phyloP scores from a whole-genome alignment of 140 eudicot species.

The Ambrosia hybrid region DNA sequence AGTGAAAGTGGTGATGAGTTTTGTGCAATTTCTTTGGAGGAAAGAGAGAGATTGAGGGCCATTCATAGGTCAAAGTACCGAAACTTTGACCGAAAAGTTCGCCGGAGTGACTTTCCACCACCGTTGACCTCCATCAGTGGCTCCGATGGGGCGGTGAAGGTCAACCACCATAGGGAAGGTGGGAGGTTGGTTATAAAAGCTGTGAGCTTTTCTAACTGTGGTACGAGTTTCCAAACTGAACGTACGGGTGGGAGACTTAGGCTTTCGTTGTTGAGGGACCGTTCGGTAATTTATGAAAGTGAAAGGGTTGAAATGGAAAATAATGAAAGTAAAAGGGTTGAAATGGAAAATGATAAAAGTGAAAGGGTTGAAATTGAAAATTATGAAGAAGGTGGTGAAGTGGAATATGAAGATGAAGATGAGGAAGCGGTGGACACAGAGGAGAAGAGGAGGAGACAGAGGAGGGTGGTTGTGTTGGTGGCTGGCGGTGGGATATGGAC shows the following conservation, averaged over 20 bases:
- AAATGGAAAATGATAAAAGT: conserved; percentile 13
- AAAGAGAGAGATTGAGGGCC: conserved; percentile 24
- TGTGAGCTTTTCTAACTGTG: conserved; percentile 41
- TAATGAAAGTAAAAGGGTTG: neutral
- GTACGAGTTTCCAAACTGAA: conserved; percentile 53
- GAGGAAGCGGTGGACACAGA: no score
- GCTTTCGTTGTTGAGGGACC: conserved; percentile 46
- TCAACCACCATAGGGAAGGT: conserved; percentile 66
- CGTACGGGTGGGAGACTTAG: conserved; percentile 69
- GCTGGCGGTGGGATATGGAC: conserved; percentile 38
- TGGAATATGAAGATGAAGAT: conserved; percentile 25
- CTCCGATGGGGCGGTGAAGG: conserved; percentile 45
- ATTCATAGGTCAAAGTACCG: conserved; percentile 31
- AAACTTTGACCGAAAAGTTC: conserved; percentile 36
- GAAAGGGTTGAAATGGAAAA: conserved; percentile 16
- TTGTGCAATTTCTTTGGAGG: conserved; percentile 18
- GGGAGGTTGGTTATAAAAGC: conserved; percentile 79
- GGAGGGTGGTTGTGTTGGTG: neutral
- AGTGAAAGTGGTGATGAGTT: conserved; percentile 52
- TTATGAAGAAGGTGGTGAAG: conserved; percentile 23
- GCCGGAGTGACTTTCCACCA: conserved; percentile 57
- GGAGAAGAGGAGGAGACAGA: neutral
- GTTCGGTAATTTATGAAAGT: conserved; percentile 24
- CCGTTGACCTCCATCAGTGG: conserved; percentile 81
- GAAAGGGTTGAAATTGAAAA: conserved; percentile 3